Evolutionary conservation across 495 filamentous ascomycete species (phyloP).

Genomic region (Margaritispora aquatica): DNA sequence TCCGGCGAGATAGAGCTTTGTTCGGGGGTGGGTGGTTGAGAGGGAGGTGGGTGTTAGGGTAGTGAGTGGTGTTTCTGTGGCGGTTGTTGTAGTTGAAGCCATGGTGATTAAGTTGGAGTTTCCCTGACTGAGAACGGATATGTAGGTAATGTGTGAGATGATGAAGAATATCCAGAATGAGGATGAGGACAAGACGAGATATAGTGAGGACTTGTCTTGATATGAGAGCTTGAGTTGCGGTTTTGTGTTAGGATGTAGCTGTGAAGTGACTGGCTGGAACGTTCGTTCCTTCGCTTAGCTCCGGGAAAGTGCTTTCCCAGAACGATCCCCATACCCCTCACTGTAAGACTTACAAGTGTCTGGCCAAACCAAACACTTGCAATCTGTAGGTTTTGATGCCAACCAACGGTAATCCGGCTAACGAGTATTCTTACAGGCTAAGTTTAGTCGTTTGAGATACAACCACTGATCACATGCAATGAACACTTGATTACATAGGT

Average conservation of each 20-base stretch:
- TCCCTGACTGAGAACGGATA: neutral
- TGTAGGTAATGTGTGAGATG: neutral
- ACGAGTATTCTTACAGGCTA: too few relatives aligned
- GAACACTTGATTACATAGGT: neutral
- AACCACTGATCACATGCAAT: too few relatives aligned
- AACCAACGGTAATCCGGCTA: too few relatives aligned
- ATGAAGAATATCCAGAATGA: too few relatives aligned
- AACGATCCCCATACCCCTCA: neutral
- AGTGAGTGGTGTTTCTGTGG: neutral
- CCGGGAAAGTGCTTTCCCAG: neutral
- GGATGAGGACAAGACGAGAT: too few relatives aligned
- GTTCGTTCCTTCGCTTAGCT: neutral
- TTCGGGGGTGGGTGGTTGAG: neutral
- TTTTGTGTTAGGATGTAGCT: too few relatives aligned
- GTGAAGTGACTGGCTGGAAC: neutral
- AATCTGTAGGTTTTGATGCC: too few relatives aligned
- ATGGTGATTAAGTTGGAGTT: neutral
- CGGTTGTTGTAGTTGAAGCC: neutral
- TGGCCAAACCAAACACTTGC: too few relatives aligned
- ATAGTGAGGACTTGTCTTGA: too few relatives aligned
- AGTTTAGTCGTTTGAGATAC: too few relatives aligned
- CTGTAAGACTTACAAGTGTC: too few relatives aligned
- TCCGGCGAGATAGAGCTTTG: conserved; percentile 34
- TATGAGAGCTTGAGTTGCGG: too few relatives aligned
- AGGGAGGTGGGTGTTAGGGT: neutral